phyloP scores from a whole-genome alignment of 179 eudicot genomes.

The Actinidia arguta region DNA sequence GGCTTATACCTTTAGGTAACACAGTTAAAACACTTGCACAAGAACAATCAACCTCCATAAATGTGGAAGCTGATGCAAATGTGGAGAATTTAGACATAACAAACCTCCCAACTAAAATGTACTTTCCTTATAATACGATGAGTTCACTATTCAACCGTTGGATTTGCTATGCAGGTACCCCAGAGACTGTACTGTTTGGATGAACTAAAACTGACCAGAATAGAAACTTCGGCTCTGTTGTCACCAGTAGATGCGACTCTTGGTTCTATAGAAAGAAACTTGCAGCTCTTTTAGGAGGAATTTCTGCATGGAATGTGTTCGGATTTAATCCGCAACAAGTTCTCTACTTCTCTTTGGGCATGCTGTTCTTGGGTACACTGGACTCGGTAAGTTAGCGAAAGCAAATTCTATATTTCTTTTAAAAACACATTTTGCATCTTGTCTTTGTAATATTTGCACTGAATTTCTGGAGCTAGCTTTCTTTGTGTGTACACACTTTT shows the following conservation, averaged over 20 bases:
- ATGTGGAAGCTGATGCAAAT: no score
- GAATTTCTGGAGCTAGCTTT: no score
- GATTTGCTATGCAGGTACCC: constrained; percentile 72
- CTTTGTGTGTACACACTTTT: no score
- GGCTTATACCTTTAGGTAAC: no score
- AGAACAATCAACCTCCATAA: no score
- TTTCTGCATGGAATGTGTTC: constrained; percentile 78
- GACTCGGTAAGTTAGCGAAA: constrained; percentile 57
- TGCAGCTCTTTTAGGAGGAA: constrained; percentile 73
- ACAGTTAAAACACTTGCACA: no score
- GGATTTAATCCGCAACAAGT: constrained; percentile 65
- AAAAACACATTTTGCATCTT: neutral
- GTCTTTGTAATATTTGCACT: neutral
- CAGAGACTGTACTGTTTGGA: constrained; percentile 91
- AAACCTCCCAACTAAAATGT: no score
- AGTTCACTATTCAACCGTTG: constrained; percentile 19
- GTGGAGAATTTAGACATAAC: no score
- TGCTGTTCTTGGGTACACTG: constrained; percentile 72
- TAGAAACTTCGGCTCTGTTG: constrained; percentile 75
- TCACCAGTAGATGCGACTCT: constrained; percentile 90
- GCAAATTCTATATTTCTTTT: neutral
- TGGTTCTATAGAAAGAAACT: constrained; percentile 77
- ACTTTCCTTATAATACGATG: neutral
- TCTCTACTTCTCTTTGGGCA: constrained; percentile 64
- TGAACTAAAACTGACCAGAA: constrained; percentile 91